Evolutionary conservation across 306 rosid species (phyloP).

Genomic region (Castanospermum australe): DNA sequence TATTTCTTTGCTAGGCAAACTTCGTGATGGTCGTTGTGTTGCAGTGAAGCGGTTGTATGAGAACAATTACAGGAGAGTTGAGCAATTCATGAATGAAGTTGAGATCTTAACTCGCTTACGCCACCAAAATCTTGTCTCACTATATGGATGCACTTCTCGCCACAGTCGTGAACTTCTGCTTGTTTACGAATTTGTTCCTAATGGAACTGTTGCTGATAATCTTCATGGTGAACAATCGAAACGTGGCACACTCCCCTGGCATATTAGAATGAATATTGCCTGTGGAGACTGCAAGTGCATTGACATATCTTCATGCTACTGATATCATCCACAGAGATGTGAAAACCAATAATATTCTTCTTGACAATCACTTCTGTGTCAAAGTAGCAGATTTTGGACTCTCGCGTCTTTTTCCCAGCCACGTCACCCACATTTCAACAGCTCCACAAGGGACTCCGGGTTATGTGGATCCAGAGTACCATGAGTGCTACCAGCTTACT

Average conservation of each 20-base stretch:
- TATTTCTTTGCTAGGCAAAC: conserved; percentile 49
- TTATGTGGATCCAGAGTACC: conserved; percentile 89
- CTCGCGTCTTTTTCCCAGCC: conserved; percentile 70
- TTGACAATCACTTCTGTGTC: conserved; percentile 57
- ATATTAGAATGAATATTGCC: conserved; percentile 72
- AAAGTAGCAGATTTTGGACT: conserved; percentile 93
- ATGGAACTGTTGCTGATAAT: conserved; percentile 87
- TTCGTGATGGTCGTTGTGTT: conserved; percentile 67
- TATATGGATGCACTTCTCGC: conserved; percentile 87
- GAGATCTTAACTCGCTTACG: conserved; percentile 52
- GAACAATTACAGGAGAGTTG: conserved; percentile 74
- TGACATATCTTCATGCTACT: conserved; percentile 73
- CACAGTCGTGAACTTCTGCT: conserved; percentile 82
- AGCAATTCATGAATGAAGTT: conserved; percentile 81
- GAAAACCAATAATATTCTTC: conserved; percentile 80
- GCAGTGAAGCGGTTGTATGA: conserved; percentile 87
- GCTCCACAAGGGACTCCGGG: conserved; percentile 98
- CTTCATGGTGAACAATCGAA: conserved; percentile 62
- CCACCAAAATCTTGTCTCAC: conserved; percentile 71
- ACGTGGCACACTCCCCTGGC: conserved; percentile 55
- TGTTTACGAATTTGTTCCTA: conserved; percentile 76
- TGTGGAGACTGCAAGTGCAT: conserved; percentile 71
- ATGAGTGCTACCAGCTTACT: conserved; percentile 73
- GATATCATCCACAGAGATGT: conserved; percentile 82
- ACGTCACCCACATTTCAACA: conserved; percentile 76